phyloP scores from a whole-genome alignment of 2,329 filamentous ascomycete species.

The Colletotrichum sublineola region DNA sequence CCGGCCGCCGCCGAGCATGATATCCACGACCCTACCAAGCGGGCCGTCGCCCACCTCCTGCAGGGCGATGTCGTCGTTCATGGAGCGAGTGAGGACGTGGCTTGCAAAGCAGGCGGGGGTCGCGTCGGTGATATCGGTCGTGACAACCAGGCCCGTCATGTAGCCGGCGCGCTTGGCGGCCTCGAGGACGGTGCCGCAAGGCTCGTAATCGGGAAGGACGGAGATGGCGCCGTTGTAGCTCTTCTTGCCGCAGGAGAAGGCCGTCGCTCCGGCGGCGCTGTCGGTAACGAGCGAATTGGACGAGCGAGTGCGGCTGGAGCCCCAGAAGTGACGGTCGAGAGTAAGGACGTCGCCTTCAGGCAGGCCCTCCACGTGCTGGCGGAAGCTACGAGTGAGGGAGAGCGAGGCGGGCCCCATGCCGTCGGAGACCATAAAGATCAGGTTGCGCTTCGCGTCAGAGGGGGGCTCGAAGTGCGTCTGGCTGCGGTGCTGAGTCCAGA shows the following conservation, averaged over 20 bases:
- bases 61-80: slow-evolving; percentile 91
- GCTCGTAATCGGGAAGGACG: slow-evolving; percentile 84
- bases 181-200: slow-evolving; percentile 93
- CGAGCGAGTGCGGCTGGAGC: slow-evolving; percentile 88
- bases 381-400: slow-evolving; percentile 86
- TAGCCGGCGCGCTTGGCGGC: slow-evolving; percentile 94
- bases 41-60: slow-evolving; percentile 93
- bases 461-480: slow-evolving; percentile 54
- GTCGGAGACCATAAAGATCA: slow-evolving; percentile 99
- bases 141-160: slow-evolving; percentile 93
- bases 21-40: slow-evolving; percentile 87
- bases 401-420: slow-evolving; percentile 97
- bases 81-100: slow-evolving; percentile 82
- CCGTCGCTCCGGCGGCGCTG: slow-evolving; percentile 95
- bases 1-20: slow-evolving; percentile 92
- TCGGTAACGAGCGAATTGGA: slow-evolving; percentile 90
- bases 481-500: slow-evolving; percentile 80
- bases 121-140: slow-evolving; percentile 93
- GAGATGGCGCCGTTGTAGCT: slow-evolving; percentile 98
- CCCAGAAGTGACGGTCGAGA: slow-evolving; percentile 91
- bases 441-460: slow-evolving; percentile 77
- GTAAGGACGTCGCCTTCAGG: slow-evolving; percentile 81
- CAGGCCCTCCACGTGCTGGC: slow-evolving; percentile 81
- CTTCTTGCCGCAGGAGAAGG: slow-evolving; percentile 92
- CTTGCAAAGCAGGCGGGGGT: slow-evolving; percentile 96